phyloP scores from a whole-genome alignment of 176 grass and related monocot genomes.

The Triticum timopheevii region DNA sequence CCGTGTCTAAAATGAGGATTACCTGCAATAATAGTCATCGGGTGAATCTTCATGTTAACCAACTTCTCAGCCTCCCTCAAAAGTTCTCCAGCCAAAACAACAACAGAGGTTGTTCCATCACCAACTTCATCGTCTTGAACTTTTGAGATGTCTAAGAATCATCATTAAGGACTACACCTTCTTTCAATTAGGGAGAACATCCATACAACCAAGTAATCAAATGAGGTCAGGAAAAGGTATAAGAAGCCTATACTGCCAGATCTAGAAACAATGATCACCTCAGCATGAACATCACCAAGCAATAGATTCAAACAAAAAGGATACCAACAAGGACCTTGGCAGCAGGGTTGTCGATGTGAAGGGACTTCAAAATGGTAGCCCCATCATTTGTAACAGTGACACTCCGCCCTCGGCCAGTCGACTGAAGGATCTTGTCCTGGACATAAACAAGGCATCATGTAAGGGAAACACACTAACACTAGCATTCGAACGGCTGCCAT shows the following conservation, averaged over 20 bases:
- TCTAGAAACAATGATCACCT: not conserved
- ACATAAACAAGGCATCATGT: not conserved
- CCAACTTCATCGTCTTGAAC: conserved; percentile 99
- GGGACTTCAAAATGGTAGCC: conserved; percentile 82
- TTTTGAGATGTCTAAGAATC: conserved; percentile 87
- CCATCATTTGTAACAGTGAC: conserved; percentile 85
- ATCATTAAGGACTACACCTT: conserved; percentile 42
- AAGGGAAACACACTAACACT: not conserved
- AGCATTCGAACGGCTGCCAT: not conserved
- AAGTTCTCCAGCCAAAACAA: conserved; percentile 94
- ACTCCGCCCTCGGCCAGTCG: conserved; percentile 64
- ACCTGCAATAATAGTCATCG: conserved; percentile 99
- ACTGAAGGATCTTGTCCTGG: conserved; percentile 86
- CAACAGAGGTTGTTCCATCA: conserved; percentile 95
- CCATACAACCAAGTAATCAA: not conserved
- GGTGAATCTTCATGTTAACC: conserved; percentile 88
- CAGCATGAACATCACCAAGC: not conserved
- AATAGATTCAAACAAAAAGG: conserved; percentile 48
- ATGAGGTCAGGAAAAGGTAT: not conserved
- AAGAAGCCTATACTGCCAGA: conserved; percentile 3
- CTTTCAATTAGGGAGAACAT: not conserved
- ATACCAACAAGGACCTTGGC: conserved; percentile 96
- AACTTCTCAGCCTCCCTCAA: conserved; percentile 89
- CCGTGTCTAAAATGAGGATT: not conserved
- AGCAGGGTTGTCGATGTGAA: conserved; percentile 90